Percentiles rank a stretch among this genome's conserved stretches.
Conservation (phyloP, 2,329 filamentous ascomycete genomes). For the Berkeleyomyces basicola region DNA sequence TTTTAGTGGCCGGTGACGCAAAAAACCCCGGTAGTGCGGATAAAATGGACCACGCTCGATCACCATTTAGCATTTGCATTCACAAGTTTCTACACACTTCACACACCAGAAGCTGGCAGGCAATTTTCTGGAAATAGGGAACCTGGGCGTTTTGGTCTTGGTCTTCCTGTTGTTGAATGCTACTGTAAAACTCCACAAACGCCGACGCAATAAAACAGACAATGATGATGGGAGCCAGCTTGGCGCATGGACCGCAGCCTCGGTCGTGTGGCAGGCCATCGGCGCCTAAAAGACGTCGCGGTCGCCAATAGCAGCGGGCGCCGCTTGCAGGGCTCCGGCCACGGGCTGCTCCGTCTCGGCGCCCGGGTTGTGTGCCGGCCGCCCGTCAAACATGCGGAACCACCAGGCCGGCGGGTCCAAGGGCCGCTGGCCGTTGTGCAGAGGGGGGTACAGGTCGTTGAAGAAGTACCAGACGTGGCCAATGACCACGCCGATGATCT, state of each 20-base stretch:
- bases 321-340: constrained; percentile 47
- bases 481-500: constrained; percentile 86
- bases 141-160: too few relatives aligned
- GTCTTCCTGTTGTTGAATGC: not conserved
- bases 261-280: not conserved
- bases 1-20: constrained; percentile 5
- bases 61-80: too few relatives aligned
- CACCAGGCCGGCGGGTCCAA: constrained; percentile 84
- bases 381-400: constrained; percentile 65
- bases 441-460: constrained; percentile 83
- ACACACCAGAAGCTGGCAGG: too few relatives aligned
- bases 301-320: constrained; percentile 18
- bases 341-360: constrained; percentile 23
- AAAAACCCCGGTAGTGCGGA: not conserved
- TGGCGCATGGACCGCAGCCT: too few relatives aligned
- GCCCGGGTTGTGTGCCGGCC: constrained; percentile 24
- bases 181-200: not conserved
- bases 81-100: too few relatives aligned
- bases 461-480: constrained; percentile 99
- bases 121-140: too few relatives aligned
- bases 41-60: too few relatives aligned
- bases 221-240: not conserved
- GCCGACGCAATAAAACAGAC: not conserved
- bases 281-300: constrained; percentile 1
- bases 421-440: constrained; percentile 70